Conservation (phyloP, 208 protist genomes). For the Spongospora subterranea region DNA sequence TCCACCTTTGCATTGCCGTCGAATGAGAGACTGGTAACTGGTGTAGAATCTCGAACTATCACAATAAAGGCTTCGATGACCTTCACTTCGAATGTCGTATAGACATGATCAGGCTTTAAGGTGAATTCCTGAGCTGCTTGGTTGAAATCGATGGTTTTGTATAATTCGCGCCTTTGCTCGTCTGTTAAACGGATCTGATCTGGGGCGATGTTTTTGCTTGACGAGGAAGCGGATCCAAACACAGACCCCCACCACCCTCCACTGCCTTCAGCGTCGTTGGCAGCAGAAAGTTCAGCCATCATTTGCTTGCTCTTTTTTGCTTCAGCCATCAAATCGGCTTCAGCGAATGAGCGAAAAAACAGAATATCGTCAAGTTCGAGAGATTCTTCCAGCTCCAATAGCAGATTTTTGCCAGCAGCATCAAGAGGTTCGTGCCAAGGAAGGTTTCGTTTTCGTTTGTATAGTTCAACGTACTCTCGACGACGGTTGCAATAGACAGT, state of each 20-base stretch:
- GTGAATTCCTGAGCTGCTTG: constrained; percentile 39
- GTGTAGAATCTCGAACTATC: background rate
- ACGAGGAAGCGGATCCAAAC: background rate
- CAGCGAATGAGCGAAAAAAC: constrained; percentile 46
- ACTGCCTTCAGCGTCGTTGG: background rate
- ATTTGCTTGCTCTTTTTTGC: constrained; percentile 36
- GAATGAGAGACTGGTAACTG: background rate
- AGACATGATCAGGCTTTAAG: background rate
- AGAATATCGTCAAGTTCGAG: constrained; percentile 47
- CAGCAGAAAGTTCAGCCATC: background rate
- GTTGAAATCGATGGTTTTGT: constrained; percentile 56
- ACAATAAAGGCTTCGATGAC: background rate
- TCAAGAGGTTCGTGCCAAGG: constrained; percentile 18
- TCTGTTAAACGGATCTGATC: background rate
- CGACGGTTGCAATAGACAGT: background rate
- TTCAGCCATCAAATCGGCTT: constrained; percentile 28
- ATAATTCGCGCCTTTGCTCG: constrained; percentile 20
- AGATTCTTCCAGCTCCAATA: constrained; percentile 25
- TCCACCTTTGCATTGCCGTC: constrained; percentile 9
- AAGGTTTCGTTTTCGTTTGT: constrained; percentile 36
- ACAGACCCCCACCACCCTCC: constrained; percentile 19
- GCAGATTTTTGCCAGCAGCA: background rate
- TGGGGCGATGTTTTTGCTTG: background rate
- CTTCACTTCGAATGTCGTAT: background rate
- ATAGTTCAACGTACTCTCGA: constrained; percentile 40